Evolutionary conservation across 83 land plant genomes (phyloP).

Genomic region (Thuja plicata): DNA sequence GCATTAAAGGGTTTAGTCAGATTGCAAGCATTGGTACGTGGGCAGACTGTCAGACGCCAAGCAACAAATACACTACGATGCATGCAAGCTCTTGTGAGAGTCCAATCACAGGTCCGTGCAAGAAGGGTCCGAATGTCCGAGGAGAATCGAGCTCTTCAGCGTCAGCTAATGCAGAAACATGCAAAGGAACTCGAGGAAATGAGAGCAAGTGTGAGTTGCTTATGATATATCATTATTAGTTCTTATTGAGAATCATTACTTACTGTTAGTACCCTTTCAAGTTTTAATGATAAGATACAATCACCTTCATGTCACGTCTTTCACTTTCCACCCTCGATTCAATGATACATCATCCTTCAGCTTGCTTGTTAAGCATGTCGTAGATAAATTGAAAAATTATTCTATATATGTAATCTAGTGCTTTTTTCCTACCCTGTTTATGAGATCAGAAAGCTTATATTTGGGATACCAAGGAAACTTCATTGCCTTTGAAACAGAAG

Average conservation of each 20-base stretch:
- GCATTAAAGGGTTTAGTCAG: slow-evolving; percentile 74
- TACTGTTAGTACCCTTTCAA: background rate
- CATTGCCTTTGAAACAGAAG: background rate
- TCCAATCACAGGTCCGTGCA: slow-evolving; percentile 59
- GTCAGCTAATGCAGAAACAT: slow-evolving; percentile 53
- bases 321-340: background rate
- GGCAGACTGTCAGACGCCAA: slow-evolving; percentile 53
- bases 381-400: background rate
- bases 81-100: slow-evolving; percentile 69
- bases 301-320: background rate
- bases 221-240: background rate
- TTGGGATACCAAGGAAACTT: background rate
- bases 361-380: background rate
- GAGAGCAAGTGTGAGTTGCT: slow-evolving; percentile 33
- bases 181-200: slow-evolving; percentile 53
- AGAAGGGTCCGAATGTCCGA: slow-evolving; percentile 70
- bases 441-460: background rate
- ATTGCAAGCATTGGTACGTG: slow-evolving; percentile 54
- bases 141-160: slow-evolving; percentile 65
- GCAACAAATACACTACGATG: slow-evolving; percentile 45
- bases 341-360: background rate
- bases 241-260: background rate
- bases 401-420: background rate
- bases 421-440: background rate
- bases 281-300: background rate